Evolutionary conservation across 345 rosid genomes (phyloP), one percentile per base, ranked within the genome.

Genomic region (Euphorbia peplus): DNA sequence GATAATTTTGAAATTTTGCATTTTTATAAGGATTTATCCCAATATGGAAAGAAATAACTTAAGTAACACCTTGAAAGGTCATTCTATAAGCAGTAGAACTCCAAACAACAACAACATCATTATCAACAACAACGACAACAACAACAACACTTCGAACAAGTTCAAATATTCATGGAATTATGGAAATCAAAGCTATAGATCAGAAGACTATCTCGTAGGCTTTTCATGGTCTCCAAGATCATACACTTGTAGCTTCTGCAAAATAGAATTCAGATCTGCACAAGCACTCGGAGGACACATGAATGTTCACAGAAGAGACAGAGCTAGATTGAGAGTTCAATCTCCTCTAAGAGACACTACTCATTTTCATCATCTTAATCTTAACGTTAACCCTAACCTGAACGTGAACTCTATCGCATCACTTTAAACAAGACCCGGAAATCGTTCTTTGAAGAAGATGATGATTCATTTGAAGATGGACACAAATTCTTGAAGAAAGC

Each of bases 261-360:
- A n/a, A n/a, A n/a, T n/a, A n/a, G n/a, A n/a, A n/a, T n/a, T n/a
- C n/a, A n/a, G n/a, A n/a, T n/a, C n/a, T n/a, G n/a, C n/a, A n/a
- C n/a, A n/a, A n/a, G n/a, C n/a, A n/a, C n/a, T n/a, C n/a, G n/a
- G n/a, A n/a, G n/a, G n/a, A n/a, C n/a, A n/a, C n/a, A n/a, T n/a
- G n/a, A n/a, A n/a, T n/a, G n/a, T n/a, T n/a, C n/a, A n/a, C n/a
- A n/a, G n/a, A n/a, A n/a, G n/a, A n/a, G 98, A 93, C 81, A 85
- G 97, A 54, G 98, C 97, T n/a, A 86, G 92, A 69, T 69, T 93
- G 55, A 85, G 95, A 72, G n/a, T n/a, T n/a, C 84, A 85, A 73
- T 90, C 89, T 21, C 83, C 93, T 82, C 96, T 24, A 60, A 71
- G 51, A 63, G 78, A 81, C 70, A 68, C 73, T 80, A 85, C 80